phyloP scores from a whole-genome alignment of 176 grass and related monocot species.

The Bromus sterilis region DNA sequence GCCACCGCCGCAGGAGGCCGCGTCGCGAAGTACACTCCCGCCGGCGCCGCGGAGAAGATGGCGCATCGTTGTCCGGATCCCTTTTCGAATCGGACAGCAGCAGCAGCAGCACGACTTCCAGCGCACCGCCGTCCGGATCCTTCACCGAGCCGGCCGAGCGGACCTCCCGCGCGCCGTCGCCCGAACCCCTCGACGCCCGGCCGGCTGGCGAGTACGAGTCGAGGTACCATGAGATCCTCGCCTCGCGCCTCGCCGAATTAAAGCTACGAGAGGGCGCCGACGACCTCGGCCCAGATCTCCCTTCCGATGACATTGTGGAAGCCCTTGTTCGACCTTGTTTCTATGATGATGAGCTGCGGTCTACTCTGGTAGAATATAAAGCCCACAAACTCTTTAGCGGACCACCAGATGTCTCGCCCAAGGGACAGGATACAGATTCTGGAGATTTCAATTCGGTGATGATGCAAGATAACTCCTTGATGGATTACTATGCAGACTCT shows the following conservation, averaged over 20 bases:
- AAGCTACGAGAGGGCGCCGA: not conserved
- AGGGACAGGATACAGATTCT: not conserved
- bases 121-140: not conserved
- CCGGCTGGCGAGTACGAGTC: not conserved
- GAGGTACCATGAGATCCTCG: not conserved
- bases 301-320: not conserved
- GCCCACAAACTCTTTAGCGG: not conserved
- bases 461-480: not conserved
- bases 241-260: not conserved
- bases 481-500: accelerated
- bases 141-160: not conserved
- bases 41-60: not conserved
- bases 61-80: not conserved
- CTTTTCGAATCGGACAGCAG: too few species aligned
- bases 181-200: not conserved
- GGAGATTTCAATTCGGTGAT: not conserved
- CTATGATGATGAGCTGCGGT: not conserved
- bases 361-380: not conserved
- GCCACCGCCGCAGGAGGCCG: not conserved
- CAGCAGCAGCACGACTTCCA: too few species aligned
- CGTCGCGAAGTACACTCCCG: not conserved
- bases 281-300: not conserved
- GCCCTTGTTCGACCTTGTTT: not conserved
- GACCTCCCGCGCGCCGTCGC: not conserved
- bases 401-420: not conserved